Evolutionary conservation across 805 yeast species (phyloP).

Genomic region (Candida andamanensis): DNA sequence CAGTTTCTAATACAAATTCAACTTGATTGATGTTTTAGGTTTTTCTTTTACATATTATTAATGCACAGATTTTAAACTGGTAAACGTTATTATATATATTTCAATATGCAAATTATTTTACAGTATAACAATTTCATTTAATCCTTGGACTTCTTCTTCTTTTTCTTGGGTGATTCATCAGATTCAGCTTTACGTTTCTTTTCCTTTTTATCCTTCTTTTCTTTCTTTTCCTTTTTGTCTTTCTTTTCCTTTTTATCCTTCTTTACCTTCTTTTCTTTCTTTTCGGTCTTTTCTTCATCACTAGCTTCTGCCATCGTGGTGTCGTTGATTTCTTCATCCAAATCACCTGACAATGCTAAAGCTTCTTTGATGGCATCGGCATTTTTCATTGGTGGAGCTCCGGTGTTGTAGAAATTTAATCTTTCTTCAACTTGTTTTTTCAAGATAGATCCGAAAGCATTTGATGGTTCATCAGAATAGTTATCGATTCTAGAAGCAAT

Average conservation of each 20-base stretch:
- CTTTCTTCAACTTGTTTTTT: conserved; percentile 98
- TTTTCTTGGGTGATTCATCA: conserved; percentile 31
- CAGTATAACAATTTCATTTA: conserved; percentile 13
- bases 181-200: conserved; percentile 27
- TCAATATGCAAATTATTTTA: conserved; percentile 9
- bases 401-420: conserved; percentile 91
- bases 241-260: conserved; percentile 25
- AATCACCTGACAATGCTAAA: conserved; percentile 59
- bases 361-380: conserved; percentile 92
- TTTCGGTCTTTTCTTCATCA: conserved; percentile 22
- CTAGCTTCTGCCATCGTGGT: conserved; percentile 20
- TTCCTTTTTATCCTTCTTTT: conserved; percentile 26
- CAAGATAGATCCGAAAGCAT: conserved; percentile 83
- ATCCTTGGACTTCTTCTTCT: conserved; percentile 45
- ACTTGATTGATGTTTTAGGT: background rate
- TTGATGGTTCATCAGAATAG: conserved; percentile 91
- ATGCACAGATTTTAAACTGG: conserved; percentile 1
- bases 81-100: conserved; percentile 4
- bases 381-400: conserved; percentile 95
- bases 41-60: background rate
- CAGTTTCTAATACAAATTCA: background rate
- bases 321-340: conserved; percentile 26
- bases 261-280: conserved; percentile 22
- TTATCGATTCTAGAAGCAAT: conserved; percentile 98
- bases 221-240: conserved; percentile 28